phyloP scores from a whole-genome alignment of 441 rosid species.

The Lepidium campestre region DNA sequence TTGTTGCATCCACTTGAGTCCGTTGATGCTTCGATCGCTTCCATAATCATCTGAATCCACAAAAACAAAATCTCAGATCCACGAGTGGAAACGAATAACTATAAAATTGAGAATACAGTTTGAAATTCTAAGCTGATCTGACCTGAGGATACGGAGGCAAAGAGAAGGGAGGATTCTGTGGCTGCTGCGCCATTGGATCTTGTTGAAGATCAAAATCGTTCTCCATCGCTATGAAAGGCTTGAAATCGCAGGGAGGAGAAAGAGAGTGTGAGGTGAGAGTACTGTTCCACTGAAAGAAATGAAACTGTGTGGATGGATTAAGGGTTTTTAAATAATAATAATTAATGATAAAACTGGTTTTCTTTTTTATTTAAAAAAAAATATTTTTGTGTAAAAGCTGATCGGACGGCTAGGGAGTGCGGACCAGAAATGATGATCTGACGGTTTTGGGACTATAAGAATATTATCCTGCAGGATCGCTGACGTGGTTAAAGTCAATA shows the following conservation, averaged over 20 bases:
- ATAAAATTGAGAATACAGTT: not conserved
- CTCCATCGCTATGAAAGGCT: constrained; percentile 21
- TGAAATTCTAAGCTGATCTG: not conserved
- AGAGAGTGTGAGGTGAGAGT: not conserved
- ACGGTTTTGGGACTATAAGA: constrained; percentile 28
- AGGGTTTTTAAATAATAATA: constrained; percentile 27
- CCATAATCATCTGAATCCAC: constrained; percentile 52
- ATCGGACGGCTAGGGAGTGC: constrained; percentile 35
- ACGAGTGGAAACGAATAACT: not conserved
- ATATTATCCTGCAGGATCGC: constrained; percentile 23
- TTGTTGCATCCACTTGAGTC: constrained; percentile 48
- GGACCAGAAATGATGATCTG: constrained; percentile 22
- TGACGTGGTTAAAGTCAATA: constrained; percentile 27
- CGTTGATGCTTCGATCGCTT: constrained; percentile 54
- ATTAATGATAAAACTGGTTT: not conserved
- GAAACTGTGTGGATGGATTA: constrained; percentile 1
- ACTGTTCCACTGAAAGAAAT: constrained; percentile 4
- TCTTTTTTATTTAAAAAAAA: not conserved
- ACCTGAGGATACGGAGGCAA: constrained; percentile 30
- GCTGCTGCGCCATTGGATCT: not conserved
- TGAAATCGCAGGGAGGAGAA: not conserved
- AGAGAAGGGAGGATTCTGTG: not conserved
- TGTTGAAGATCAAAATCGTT: not conserved
- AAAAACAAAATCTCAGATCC: not conserved
- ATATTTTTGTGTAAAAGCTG: not conserved